A percentile compares a stretch with the other conserved stretches of the same genome.
Conservation (phyloP, 2,329 filamentous ascomycete species). For the Colletotrichum sublineola region DNA sequence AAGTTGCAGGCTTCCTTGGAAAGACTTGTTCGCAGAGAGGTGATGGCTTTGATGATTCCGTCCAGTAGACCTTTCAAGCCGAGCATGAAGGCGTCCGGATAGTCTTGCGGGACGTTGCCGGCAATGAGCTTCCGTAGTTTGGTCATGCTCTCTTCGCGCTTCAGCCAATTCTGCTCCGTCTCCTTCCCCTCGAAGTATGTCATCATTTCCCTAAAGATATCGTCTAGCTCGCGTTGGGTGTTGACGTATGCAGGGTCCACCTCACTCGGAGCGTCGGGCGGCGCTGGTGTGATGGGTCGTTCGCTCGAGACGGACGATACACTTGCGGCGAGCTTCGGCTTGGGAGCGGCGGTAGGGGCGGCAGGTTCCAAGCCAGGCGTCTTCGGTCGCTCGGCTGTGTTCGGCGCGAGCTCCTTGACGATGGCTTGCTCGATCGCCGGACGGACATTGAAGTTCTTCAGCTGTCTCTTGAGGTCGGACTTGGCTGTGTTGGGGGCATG, state of each 20-base stretch:
- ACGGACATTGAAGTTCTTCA: conserved; percentile 86
- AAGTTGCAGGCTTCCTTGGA: conserved; percentile 88
- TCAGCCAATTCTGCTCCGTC: conserved; percentile 90
- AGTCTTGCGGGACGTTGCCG: conserved; percentile 87
- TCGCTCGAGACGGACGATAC: conserved; percentile 63
- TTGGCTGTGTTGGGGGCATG: conserved; percentile 86
- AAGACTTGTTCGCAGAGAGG: conserved; percentile 88
- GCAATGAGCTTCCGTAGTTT: conserved; percentile 84
- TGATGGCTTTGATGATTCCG: conserved; percentile 87
- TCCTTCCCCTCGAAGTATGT: conserved; percentile 88
- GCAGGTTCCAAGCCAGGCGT: conserved; percentile 54
- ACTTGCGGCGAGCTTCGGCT: conserved; percentile 63
- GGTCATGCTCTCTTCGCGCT: conserved; percentile 83
- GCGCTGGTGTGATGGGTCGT: conserved; percentile 70
- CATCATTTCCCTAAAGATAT: conserved; percentile 85
- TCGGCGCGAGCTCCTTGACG: conserved; percentile 77
- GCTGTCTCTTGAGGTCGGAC: conserved; percentile 87
- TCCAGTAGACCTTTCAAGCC: conserved; percentile 83
- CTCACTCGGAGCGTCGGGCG: conserved; percentile 74
- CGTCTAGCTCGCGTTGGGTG: conserved; percentile 88
- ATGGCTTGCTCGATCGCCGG: conserved; percentile 89
- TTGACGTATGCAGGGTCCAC: conserved; percentile 88
- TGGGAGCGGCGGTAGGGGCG: conserved; percentile 57
- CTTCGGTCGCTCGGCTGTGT: conserved; percentile 56
- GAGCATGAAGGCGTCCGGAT: conserved; percentile 76